A percentile compares a stretch with the other conserved stretches of the same genome.
These are phyloP conservation scores for Ilyonectria sp. DNA, from an alignment of 2,329 filamentous ascomycete species.

Conservation along the genomic window DNA sequence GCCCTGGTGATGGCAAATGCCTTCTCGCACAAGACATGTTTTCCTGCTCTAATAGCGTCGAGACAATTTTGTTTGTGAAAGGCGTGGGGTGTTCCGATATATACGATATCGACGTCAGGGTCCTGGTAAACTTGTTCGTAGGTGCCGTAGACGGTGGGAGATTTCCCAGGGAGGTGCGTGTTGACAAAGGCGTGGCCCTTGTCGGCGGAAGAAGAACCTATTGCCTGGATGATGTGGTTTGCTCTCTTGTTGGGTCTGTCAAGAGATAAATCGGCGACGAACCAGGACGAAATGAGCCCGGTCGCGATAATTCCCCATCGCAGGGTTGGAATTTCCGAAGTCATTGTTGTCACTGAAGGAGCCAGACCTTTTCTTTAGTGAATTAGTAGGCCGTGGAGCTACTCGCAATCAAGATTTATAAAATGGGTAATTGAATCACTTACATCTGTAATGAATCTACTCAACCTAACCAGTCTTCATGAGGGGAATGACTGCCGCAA, in stretches of 20 bases:
- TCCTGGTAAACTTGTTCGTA: slow-evolving; percentile 58
- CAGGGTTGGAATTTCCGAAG: slow-evolving; percentile 8
- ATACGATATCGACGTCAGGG: slow-evolving; percentile 58
- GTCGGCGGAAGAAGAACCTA: slow-evolving; percentile 56
- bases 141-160: slow-evolving; percentile 54
- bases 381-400: too few species aligned
- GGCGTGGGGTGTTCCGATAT: slow-evolving; percentile 60
- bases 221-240: slow-evolving; percentile 58
- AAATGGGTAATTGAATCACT: too few species aligned
- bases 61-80: slow-evolving; percentile 60
- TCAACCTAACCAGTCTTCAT: too few species aligned
- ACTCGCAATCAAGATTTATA: too few species aligned
- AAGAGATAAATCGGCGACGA: slow-evolving; percentile 58
- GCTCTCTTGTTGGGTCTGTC: slow-evolving; percentile 53
- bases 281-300: slow-evolving; percentile 44
- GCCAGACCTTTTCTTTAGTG: too few species aligned
- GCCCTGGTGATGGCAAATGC: slow-evolving; percentile 57
- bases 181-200: slow-evolving; percentile 57
- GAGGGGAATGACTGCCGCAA: too few species aligned
- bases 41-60: slow-evolving; percentile 58
- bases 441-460: too few species aligned
- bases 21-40: slow-evolving; percentile 62
- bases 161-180: slow-evolving; percentile 47
- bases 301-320: slow-evolving; percentile 29
- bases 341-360: background rate